Conservation (phyloP, 2,329 filamentous ascomycete species). For the Aspergillus tanneri region DNA sequence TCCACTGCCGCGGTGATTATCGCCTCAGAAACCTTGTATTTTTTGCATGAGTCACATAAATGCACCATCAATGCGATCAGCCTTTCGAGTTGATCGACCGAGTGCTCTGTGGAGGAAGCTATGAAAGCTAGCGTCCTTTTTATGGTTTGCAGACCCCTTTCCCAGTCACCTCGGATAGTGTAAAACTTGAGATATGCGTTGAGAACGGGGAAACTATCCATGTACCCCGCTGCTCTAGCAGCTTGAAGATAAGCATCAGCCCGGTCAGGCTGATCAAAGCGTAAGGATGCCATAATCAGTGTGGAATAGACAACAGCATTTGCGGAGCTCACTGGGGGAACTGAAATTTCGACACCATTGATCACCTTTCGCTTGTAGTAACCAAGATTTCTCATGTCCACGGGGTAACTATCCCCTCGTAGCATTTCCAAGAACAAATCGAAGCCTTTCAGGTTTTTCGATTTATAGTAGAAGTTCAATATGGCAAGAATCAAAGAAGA, state of each 20-base stretch:
- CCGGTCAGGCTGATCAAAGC: conserved; percentile 42
- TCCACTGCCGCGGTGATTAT: conserved; percentile 38
- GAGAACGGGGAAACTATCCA: conserved; percentile 39
- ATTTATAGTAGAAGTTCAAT: conserved; percentile 40
- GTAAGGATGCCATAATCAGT: conserved; percentile 39
- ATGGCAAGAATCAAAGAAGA: conserved; percentile 39
- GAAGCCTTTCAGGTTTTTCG: conserved; percentile 43
- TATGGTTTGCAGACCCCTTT: conserved; percentile 34
- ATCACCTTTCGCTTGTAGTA: conserved; percentile 29
- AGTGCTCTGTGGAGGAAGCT: conserved; percentile 34
- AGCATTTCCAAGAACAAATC: conserved; percentile 41
- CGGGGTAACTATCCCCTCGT: conserved; percentile 34
- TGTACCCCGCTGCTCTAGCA: conserved; percentile 36
- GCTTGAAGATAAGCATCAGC: conserved; percentile 43
- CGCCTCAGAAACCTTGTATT: conserved; percentile 28
- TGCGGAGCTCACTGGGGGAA: conserved; percentile 35
- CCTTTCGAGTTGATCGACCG: conserved; percentile 29
- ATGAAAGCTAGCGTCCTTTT: conserved; percentile 38
- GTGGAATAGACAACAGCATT: conserved; percentile 37
- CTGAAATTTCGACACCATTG: conserved; percentile 38
- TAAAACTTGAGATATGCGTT: conserved; percentile 41
- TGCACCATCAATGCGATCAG: conserved; percentile 41
- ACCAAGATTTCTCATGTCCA: conserved; percentile 32
- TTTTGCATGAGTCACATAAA: conserved; percentile 38
- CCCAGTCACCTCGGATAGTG: conserved; percentile 37